Evolutionary conservation across 2,329 filamentous ascomycete species (phyloP).

Genomic region (Ustilaginoidea virens): DNA sequence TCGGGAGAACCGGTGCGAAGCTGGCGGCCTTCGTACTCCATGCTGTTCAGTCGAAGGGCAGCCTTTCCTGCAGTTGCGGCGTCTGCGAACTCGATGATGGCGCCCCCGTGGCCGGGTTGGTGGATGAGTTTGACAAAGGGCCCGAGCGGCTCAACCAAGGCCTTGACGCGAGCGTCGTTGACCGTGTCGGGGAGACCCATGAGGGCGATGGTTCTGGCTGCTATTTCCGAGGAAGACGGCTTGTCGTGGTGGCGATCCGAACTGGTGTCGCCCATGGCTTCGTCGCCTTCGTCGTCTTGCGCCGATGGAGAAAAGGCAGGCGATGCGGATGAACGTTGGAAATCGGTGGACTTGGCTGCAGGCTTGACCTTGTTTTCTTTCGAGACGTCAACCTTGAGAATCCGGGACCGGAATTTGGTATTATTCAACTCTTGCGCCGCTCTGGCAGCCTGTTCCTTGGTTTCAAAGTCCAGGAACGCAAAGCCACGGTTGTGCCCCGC

Average conservation of each 20-base stretch:
- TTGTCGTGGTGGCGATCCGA: conserved; percentile 7
- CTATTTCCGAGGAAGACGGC: conserved; percentile 32
- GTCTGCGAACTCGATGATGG: conserved; percentile 68
- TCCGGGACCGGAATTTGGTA: conserved; percentile 50
- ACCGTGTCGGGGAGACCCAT: conserved; percentile 85
- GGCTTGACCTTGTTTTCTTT: conserved; percentile 40
- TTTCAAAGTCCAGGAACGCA: conserved; percentile 65
- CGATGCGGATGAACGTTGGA: conserved; percentile 16
- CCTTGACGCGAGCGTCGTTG: conserved; percentile 68
- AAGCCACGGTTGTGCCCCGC: conserved; percentile 60
- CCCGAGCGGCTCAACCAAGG: conserved; percentile 56
- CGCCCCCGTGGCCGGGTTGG: conserved; percentile 69
- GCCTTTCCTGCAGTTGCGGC: conserved; percentile 58
- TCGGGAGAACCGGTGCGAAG: conserved; percentile 38
- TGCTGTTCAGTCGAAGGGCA: conserved; percentile 39
- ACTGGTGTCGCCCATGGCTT: conserved; percentile 19
- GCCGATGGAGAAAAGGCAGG: conserved; percentile 18
- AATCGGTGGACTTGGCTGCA: conserved; percentile 28
- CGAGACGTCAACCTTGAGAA: conserved; percentile 50
- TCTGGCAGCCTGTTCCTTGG: conserved; percentile 50
- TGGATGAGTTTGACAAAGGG: conserved; percentile 61
- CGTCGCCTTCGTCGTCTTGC: conserved; percentile 21
- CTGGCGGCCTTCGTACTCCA: conserved; percentile 36
- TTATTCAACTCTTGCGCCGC: conserved; percentile 56
- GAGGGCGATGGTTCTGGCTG: conserved; percentile 61